These are phyloP conservation scores for Fonsecaea multimorphosa DNA, from an alignment of 2,329 filamentous ascomycete genomes.

Conservation along the genomic window DNA sequence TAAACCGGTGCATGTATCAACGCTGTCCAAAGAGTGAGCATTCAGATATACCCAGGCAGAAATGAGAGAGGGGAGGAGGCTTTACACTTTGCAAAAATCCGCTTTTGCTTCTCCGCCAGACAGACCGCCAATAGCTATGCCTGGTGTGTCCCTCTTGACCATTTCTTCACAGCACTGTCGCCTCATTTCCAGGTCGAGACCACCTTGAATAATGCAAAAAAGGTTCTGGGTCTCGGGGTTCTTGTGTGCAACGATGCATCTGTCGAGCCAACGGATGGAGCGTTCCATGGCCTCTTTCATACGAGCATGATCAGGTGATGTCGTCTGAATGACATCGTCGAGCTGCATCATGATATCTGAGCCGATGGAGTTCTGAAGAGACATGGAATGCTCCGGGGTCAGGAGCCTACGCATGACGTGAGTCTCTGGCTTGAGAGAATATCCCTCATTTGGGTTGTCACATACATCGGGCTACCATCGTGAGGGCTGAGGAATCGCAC, in stretches of 20 bases:
- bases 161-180: constrained; percentile 83
- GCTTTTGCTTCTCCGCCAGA: constrained; percentile 94
- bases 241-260: constrained; percentile 88
- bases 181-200: constrained; percentile 85
- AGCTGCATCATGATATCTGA: constrained; percentile 99
- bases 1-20: constrained; percentile 80
- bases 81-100: constrained; percentile 82
- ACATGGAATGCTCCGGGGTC: constrained; percentile 96
- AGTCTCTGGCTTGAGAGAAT: neutral
- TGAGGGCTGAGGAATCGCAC: constrained; percentile 96
- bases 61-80: neutral
- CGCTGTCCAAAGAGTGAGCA: constrained; percentile 48
- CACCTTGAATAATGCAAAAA: constrained; percentile 98
- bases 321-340: constrained; percentile 96
- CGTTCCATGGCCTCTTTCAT: constrained; percentile 96
- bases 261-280: constrained; percentile 92
- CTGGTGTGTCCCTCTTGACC: constrained; percentile 88
- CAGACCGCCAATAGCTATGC: constrained; percentile 93
- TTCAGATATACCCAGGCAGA: neutral
- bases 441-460: constrained; percentile 3
- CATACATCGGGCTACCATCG: constrained; percentile 86
- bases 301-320: constrained; percentile 82
- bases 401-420: constrained; percentile 65
- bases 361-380: constrained; percentile 93
- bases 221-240: constrained; percentile 85